A percentile compares a stretch with the other conserved stretches of the same genome.
phyloP scores from a whole-genome alignment of 306 rosid species.

The Cucurbita argyrosperma region DNA sequence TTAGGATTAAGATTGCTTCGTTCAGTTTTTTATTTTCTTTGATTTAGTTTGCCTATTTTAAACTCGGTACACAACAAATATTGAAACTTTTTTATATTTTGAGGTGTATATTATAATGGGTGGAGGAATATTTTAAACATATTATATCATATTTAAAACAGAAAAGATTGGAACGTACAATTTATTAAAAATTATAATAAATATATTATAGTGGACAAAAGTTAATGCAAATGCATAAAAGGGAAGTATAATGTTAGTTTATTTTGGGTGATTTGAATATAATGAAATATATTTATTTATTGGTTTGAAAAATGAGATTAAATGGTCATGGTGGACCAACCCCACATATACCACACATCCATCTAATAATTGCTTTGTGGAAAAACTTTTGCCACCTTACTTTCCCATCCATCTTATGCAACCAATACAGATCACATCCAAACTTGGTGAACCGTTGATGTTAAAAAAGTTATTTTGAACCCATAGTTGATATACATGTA shows the following conservation, averaged over 20 bases:
- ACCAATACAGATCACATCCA: not conserved
- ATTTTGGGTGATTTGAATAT: too few relatives aligned
- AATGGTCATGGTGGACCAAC: not conserved
- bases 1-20: too few relatives aligned
- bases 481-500: too few relatives aligned
- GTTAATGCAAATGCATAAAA: not conserved
- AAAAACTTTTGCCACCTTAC: not conserved
- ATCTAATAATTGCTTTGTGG: slow-evolving; percentile 2
- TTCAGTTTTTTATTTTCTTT: too few relatives aligned
- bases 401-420: not conserved
- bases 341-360: slow-evolving; percentile 1
- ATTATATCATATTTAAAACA: not conserved
- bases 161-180: not conserved
- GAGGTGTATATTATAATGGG: not conserved
- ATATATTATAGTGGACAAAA: not conserved
- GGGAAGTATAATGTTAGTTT: not conserved
- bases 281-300: not conserved
- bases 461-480: too few relatives aligned
- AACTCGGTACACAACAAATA: too few relatives aligned
- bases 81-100: not conserved
- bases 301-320: not conserved
- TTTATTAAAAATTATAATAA: too few relatives aligned
- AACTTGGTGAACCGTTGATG: not conserved
- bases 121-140: not conserved
- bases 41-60: too few relatives aligned